A percentile compares a stretch with the other conserved stretches of the same genome.
These are phyloP conservation scores for Phytophthora citricola DNA, from an alignment of 352 stramenopile genomes.

Conservation along the genomic window DNA sequence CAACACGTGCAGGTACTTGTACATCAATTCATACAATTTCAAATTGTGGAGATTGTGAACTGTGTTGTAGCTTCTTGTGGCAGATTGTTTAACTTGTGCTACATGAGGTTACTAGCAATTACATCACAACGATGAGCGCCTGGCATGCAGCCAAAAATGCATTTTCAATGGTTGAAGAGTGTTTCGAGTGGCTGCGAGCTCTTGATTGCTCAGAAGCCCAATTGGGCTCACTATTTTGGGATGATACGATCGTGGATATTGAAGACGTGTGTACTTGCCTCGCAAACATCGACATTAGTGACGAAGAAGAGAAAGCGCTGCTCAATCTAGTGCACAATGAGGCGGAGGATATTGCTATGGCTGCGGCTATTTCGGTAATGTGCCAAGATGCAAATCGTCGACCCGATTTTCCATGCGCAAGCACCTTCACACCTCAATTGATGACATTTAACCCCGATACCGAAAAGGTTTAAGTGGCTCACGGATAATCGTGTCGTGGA, in stretches of 20 bases:
- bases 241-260: background rate
- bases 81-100: too few species aligned
- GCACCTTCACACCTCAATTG: background rate
- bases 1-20: constrained; percentile 24
- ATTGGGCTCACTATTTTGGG: background rate
- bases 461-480: background rate
- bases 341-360: background rate
- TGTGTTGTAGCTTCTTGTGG: background rate
- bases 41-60: background rate
- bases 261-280: too few species aligned
- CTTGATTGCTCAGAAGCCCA: background rate
- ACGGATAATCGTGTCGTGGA: background rate
- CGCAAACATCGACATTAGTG: background rate
- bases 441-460: background rate
- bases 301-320: background rate
- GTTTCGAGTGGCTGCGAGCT: background rate
- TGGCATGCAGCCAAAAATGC: background rate
- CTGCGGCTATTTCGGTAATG: background rate
- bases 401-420: background rate
- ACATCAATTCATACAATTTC: background rate
- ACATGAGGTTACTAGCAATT: background rate
- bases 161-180: background rate
- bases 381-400: background rate
- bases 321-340: background rate
- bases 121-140: background rate